Evolutionary conservation across 129 eudicot species (phyloP), one percentile per base, ranked within the genome.

Genomic region (Gnaphalium uliginosum): DNA sequence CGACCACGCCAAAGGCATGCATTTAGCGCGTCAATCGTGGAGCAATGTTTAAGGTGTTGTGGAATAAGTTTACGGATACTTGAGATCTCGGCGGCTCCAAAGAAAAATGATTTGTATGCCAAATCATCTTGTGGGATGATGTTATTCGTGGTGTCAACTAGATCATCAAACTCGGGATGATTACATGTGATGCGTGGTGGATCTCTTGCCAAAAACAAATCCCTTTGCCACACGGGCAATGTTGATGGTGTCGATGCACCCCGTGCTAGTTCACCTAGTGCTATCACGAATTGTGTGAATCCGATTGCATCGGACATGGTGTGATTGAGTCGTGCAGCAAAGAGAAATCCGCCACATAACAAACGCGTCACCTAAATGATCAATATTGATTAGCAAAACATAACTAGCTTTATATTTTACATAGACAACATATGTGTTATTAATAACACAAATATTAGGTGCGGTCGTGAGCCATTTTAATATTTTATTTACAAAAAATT

Each of bases 1-100:
- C 96, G 91, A 74, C 91, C 86, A 6, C 86, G 89, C 96, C 96
- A 90, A 0, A 90, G 73, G 81, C 85, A 84, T 0, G 93, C 91
- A 0, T 87, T 88, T 27, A 88, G 73, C 25, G 87, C 87, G 73
- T 88, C 90, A 48, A 88, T 81, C 15, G 83, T 78, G 58, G 94
- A 78, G 51, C 78, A 79, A 21, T 75, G 69, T 68, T 62, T 66
- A 21, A 87, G 76, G 33, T 88, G 66, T 23, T 76, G 19, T 0
- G 96, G 96, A 32, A 92, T 62, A 11, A 75, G 74, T 35, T 66
- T 75, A 14, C 87, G 85, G 21, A 91, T 78, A 6, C 86, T 83
- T 19, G 78, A n/a, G 22, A 91, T 50, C 73, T 91, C 92, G 6
- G 70, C 8, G 0, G 96, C 83, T 8, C 96, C 97, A 39, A 91